A percentile compares a stretch with the other conserved stretches of the same genome.
Conservation (phyloP, 2,329 filamentous ascomycete species). For the Alternaria gansuensis region DNA sequence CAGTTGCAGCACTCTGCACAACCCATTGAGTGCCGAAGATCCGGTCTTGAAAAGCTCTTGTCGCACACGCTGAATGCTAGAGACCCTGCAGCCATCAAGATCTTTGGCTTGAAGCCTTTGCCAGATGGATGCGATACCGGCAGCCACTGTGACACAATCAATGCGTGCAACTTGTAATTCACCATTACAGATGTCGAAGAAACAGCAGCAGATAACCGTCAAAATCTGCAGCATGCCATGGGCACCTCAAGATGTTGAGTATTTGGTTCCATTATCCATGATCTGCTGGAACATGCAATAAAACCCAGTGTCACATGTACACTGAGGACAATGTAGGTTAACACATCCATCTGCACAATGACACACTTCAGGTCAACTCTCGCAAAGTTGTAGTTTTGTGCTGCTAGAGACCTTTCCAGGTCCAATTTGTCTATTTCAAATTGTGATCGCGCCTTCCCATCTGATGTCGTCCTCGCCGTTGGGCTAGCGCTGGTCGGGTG, state of each 20-base stretch:
- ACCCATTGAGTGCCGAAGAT: slow-evolving; percentile 21
- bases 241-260: not conserved
- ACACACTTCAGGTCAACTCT: not conserved
- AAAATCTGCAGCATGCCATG: not conserved
- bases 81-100: slow-evolving; percentile 17
- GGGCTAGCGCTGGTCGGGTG: slow-evolving; percentile 26
- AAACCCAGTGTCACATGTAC: not conserved
- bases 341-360: not conserved
- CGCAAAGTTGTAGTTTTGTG: not conserved
- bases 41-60: slow-evolving; percentile 22
- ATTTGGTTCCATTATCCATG: not conserved
- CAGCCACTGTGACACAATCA: slow-evolving; percentile 18
- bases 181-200: not conserved
- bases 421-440: not conserved
- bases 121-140: slow-evolving; percentile 30
- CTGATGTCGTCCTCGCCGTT: slow-evolving; percentile 19
- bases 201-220: not conserved
- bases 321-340: not conserved
- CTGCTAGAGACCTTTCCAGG: not conserved
- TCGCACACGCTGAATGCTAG: slow-evolving; percentile 22
- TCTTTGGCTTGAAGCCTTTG: slow-evolving; percentile 14
- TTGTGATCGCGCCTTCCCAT: no score
- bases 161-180: not conserved
- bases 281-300: not conserved
- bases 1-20: slow-evolving; percentile 12